Percentiles rank a stretch among this genome's conserved stretches.
These are phyloP conservation scores for Colletotrichum horii DNA, from an alignment of 2,329 filamentous ascomycete genomes.

Conservation along the genomic window DNA sequence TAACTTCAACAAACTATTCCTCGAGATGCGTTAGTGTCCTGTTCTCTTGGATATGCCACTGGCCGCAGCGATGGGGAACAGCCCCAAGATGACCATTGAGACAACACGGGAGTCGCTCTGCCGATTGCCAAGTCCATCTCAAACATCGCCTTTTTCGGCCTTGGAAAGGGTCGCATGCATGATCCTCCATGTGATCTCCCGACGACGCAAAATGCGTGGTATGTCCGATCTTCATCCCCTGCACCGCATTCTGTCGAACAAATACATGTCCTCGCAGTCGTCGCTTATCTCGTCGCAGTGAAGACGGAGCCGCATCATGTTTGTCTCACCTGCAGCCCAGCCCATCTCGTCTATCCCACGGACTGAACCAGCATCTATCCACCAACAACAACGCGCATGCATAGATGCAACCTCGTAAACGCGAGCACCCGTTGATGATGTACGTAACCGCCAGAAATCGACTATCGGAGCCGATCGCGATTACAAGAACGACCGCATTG, in stretches of 20 bases:
- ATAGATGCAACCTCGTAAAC: background rate
- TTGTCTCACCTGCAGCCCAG: background rate
- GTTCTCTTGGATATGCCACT: background rate
- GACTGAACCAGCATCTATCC: background rate
- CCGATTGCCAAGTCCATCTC: accelerated
- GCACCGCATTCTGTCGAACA: background rate
- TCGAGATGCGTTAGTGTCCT: accelerated
- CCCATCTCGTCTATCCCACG: background rate
- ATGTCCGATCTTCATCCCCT: background rate
- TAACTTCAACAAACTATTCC: background rate
- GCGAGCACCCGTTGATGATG: background rate
- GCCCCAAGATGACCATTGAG: too few relatives aligned
- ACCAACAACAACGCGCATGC: background rate
- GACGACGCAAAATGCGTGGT: background rate
- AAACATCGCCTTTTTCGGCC: background rate
- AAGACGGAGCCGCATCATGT: background rate
- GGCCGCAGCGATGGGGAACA: accelerated
- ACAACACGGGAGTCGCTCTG: background rate
- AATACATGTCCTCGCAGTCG: background rate
- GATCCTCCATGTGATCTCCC: background rate
- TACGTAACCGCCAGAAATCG: background rate
- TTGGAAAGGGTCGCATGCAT: background rate
- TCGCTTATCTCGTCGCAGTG: background rate
- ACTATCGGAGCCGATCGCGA: background rate
- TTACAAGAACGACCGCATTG: background rate